Base-by-base conservation (phyloP, 2,329 filamentous ascomycete species). In the Exserohilum rostratum region DNA sequence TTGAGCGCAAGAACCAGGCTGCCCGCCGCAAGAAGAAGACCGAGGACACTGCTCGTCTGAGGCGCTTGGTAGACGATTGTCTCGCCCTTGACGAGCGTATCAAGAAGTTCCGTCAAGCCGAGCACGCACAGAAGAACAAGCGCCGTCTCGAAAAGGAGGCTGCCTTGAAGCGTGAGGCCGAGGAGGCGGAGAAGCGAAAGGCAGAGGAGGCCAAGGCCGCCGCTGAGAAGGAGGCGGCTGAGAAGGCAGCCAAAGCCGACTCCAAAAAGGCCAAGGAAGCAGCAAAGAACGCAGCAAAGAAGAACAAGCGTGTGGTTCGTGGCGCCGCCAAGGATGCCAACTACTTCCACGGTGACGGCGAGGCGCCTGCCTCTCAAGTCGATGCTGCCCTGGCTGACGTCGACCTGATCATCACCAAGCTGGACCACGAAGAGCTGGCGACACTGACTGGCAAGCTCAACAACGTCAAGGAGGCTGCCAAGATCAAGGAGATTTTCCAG, bases 11-110 rank as follows among this genome's bases (percentile, higher is more conserved):
- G 89, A 99, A 99, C 80, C 87, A 90, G 80, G 97, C 96, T 75
- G 88, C 92, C 35, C 91, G 95, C 77, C 96, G 95, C 81, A 99
- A 99, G 92, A 96, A 93, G 86, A 99, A 99, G 93, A 91, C 89
- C 22, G 95, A 99, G 83, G 96, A 99, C 80, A 96, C 90, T 68
- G 84, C 90, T 46, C 93, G 96, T 70, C 86, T 99, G 57, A 88
- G 95, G 72, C 89, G 93, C 78, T 78, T 97, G 52, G 88, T 99
- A 22, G 95, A 99, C 73, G 91, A 96, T 62, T 88, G 85, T 65
- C 87, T 93, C 15, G 87, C 89, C 29, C 83, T 85, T 38, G 95
- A 99, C 72, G 93, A 96, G 83, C 91, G 95, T 65, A 97, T 98
- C 83, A 97, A 97, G 89, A 88, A 88, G 68, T 99, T 99, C 90